Percentiles rank a stretch among this genome's conserved stretches.
Evolutionary conservation across 2,329 filamentous ascomycete genomes (phyloP).

Genomic region (Aspergillus brasiliensis): DNA sequence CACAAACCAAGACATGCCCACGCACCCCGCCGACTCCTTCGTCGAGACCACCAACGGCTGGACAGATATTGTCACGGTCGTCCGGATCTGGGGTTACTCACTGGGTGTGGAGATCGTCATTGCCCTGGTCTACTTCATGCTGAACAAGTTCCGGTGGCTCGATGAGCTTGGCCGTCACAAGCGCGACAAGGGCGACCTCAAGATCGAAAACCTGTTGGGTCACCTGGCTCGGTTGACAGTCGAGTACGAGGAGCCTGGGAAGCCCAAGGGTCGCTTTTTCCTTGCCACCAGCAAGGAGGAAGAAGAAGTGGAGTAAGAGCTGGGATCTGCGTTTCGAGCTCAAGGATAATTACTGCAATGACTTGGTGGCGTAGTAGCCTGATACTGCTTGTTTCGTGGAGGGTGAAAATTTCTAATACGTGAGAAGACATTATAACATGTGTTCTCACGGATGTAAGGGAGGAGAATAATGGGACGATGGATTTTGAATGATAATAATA

Average conservation of each 20-base stretch:
- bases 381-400: not conserved
- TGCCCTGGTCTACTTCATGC: constrained; percentile 52
- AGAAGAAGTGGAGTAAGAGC: constrained; percentile 43
- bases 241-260: constrained; percentile 52
- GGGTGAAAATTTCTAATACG: not conserved
- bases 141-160: constrained; percentile 49
- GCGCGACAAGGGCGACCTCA: constrained; percentile 51
- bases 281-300: constrained; percentile 48
- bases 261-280: constrained; percentile 46
- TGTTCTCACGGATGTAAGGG: not conserved
- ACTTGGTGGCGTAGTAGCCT: not conserved
- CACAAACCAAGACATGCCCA: constrained; percentile 52
- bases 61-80: constrained; percentile 59
- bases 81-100: constrained; percentile 55
- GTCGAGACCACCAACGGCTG: constrained; percentile 53
- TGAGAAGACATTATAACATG: not conserved
- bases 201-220: constrained; percentile 54
- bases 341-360: not conserved
- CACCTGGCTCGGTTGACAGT: constrained; percentile 52
- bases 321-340: not conserved
- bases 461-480: not conserved
- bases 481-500: not conserved
- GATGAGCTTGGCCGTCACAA: constrained; percentile 52
- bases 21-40: constrained; percentile 28
- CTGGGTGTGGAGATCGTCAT: constrained; percentile 55